Evolutionary conservation across 2,329 filamentous ascomycete species (phyloP), one percentile per base, ranked within the genome.

Genomic region (Tolypocladium inflatum): DNA sequence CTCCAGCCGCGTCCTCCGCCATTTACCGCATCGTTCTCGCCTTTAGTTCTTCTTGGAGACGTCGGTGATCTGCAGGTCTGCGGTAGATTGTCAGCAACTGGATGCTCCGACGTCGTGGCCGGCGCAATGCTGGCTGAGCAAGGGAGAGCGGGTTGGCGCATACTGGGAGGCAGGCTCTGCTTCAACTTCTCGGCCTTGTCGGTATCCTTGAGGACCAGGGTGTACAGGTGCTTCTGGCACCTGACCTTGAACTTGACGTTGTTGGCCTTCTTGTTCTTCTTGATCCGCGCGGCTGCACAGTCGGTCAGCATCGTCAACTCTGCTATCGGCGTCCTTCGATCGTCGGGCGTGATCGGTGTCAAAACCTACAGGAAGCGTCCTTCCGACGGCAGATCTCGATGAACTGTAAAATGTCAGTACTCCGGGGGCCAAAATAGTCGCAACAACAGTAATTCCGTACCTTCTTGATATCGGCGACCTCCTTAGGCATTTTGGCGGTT

Each of bases 211-310:
- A 99, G 88, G 76, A 96, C 90, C 71, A 99, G 88, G 70, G 94
- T 97, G 89, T 99, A 99, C 70, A 99, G 84, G 84, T 94, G 87
- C 74, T 87, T 86, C 77, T 90, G 84, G 89, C 94, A 97, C 79
- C 94, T 91, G 85, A 99, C 93, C 91, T 99, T 99, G 91, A 99
- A 97, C 89, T 99, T 99, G 88, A 94, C 92, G 84, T 93, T 88
- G 77, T 88, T 85, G 74, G 82, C 81, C 81, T 89, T 87, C 80
- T 87, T 88, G 87, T 88, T 96, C 86, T 95, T 94, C 91, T 97
- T 93, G 84, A 93, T 91, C 78, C 89, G 87, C 74, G 89, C 89
- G 79, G 89, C 89, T 93, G 71, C 64, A 71, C 56, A 37, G 30
- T 64, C 60, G 61, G 69, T 74, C 63, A 75, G 71, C 35, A 58